Conservation (phyloP, 1,139 yeast species). For the Magnusiomyces starmeri region DNA sequence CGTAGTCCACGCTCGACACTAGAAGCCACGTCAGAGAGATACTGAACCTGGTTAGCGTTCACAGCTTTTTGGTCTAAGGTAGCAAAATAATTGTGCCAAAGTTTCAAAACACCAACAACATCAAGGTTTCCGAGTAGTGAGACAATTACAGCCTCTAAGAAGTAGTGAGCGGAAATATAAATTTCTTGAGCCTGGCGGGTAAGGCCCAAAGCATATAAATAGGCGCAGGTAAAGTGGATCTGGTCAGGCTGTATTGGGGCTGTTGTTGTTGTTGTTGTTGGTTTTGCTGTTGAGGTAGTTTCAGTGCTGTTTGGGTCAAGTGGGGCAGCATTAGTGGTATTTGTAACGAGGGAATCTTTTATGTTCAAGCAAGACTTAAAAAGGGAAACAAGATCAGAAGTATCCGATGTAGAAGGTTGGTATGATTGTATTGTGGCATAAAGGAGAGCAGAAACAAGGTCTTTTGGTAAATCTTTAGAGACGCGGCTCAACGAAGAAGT, state of each 20-base stretch:
- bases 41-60: not conserved
- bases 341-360: not conserved
- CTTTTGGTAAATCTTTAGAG: not conserved
- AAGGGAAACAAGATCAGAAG: not conserved
- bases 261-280: no score
- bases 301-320: slow-evolving; percentile 1
- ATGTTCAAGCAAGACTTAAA: not conserved
- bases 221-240: slow-evolving; percentile 11
- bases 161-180: slow-evolving; percentile 7
- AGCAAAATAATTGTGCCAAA: slow-evolving; percentile 17
- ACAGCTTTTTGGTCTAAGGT: slow-evolving; percentile 2
- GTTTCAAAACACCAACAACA: not conserved
- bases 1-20: not conserved
- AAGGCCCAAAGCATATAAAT: slow-evolving; percentile 10
- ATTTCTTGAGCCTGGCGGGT: slow-evolving; percentile 11
- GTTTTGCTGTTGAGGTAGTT: not conserved
- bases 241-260: slow-evolving; percentile 12
- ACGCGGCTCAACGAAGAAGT: not conserved
- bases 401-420: not conserved
- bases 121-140: slow-evolving; percentile 5
- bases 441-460: not conserved
- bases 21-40: not conserved
- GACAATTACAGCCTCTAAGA: slow-evolving; percentile 12
- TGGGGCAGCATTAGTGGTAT: not conserved
- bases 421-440: not conserved